phyloP scores from a whole-genome alignment of 495 filamentous ascomycete genomes.

The Penicillium maclennaniae region DNA sequence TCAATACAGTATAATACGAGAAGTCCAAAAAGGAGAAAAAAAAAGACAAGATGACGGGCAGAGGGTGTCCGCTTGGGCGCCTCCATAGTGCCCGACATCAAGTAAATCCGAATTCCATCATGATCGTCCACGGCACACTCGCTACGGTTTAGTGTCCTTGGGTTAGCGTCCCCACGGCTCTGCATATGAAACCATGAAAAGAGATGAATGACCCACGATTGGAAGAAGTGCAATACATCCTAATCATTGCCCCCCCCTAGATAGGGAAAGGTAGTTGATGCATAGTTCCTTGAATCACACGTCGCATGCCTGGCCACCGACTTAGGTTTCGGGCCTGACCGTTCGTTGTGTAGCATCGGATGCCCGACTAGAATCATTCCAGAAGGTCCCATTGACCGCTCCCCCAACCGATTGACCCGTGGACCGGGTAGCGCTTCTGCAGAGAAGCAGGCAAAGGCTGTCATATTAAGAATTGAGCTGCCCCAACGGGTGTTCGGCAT shows the following conservation, averaged over 20 bases:
- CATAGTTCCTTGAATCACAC: background rate
- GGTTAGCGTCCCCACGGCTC: background rate
- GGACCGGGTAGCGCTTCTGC: constrained; percentile 8
- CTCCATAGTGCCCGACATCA: background rate
- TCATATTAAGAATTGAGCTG: constrained; percentile 14
- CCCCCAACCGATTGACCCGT: constrained; percentile 18
- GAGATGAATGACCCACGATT: background rate
- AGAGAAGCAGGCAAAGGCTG: background rate
- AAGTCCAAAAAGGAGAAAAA: background rate
- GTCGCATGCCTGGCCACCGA: constrained; percentile 10
- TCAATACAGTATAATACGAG: too few relatives aligned
- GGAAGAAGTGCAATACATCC: background rate
- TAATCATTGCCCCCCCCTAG: background rate
- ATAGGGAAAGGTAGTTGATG: background rate
- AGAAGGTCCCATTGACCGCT: constrained; percentile 15
- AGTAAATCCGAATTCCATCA: constrained; percentile 13
- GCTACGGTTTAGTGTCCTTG: constrained; percentile 11
- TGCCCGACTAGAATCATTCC: background rate
- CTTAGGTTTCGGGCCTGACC: constrained; percentile 6
- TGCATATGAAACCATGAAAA: constrained; percentile 11
- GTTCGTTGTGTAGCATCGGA: constrained; percentile 1
- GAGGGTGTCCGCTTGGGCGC: background rate
- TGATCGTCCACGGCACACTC: constrained; percentile 14
- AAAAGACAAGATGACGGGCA: background rate
- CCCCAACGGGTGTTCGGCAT: constrained; percentile 20